Percentiles rank a stretch among this genome's conserved stretches.
Conservation (phyloP, 768 basidiomycete genomes). For the Suillus bovinus region DNA sequence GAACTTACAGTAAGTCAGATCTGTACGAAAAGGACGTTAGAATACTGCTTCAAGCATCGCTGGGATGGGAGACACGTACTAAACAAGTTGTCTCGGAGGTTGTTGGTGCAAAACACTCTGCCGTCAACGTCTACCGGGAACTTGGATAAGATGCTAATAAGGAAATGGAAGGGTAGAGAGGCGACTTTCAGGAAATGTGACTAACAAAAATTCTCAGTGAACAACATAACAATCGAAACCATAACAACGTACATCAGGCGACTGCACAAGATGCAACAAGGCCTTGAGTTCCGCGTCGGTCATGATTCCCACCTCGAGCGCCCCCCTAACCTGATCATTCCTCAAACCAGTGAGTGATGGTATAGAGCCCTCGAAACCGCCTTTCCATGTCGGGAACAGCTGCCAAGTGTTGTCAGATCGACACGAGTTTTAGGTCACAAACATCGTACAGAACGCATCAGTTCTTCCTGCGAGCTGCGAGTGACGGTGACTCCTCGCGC, state of each 20-base stretch:
- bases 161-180: slow-evolving; percentile 76
- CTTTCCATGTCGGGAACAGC: slow-evolving; percentile 83
- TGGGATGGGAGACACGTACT: slow-evolving; percentile 42
- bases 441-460: slow-evolving; percentile 72
- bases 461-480: slow-evolving; percentile 73
- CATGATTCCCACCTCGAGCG: slow-evolving; percentile 65
- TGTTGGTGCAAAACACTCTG: slow-evolving; percentile 69
- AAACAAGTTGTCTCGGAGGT: slow-evolving; percentile 64
- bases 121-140: slow-evolving; percentile 79
- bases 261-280: slow-evolving; percentile 67
- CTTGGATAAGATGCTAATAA: slow-evolving; percentile 73
- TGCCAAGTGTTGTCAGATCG: slow-evolving; percentile 27
- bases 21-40: slow-evolving; percentile 22
- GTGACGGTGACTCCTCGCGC: slow-evolving; percentile 86
- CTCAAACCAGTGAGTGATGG: slow-evolving; percentile 69
- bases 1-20: slow-evolving; percentile 36
- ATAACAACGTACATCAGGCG: slow-evolving; percentile 64
- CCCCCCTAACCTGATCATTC: slow-evolving; percentile 55
- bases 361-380: slow-evolving; percentile 64
- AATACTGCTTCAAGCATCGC: background rate
- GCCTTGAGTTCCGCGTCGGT: slow-evolving; percentile 67
- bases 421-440: background rate
- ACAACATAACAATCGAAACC: background rate
- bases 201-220: slow-evolving; percentile 38
- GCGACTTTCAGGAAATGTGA: slow-evolving; percentile 88